Percentiles rank a stretch among this genome's conserved stretches.
phyloP scores from a whole-genome alignment of 805 yeast species.

The Limtongia smithiae region DNA sequence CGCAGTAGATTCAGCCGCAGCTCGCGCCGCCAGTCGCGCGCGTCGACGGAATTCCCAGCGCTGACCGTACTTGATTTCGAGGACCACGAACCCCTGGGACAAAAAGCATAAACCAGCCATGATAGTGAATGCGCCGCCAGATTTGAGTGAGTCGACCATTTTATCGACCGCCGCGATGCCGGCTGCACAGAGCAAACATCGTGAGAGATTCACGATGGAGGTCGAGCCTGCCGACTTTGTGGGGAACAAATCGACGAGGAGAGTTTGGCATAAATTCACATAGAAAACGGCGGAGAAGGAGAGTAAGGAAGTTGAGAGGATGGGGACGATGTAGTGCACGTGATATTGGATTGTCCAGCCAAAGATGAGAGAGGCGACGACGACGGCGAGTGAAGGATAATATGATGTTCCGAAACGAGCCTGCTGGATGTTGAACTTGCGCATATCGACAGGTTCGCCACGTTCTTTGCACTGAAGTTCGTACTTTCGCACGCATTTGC shows the following conservation, averaged over 20 bases:
- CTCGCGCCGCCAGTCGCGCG: too few species aligned
- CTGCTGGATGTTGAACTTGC: constrained; percentile 12
- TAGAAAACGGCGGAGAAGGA: constrained; percentile 5
- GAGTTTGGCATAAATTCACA: constrained; percentile 48
- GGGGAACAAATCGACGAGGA: constrained; percentile 73
- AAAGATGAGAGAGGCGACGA: constrained; percentile 2
- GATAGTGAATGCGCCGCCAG: constrained; percentile 75
- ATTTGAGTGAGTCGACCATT: constrained; percentile 56
- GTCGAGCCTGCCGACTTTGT: constrained; percentile 66
- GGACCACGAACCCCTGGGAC: background rate
- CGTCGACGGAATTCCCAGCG: too few species aligned
- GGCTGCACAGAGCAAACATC: constrained; percentile 69
- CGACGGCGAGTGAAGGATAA: background rate
- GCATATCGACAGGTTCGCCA: constrained; percentile 15
- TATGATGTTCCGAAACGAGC: background rate
- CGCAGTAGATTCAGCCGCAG: too few species aligned
- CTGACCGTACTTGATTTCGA: constrained; percentile 1
- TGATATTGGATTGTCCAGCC: constrained; percentile 22
- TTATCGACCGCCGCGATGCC: constrained; percentile 62
- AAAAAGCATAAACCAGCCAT: constrained; percentile 43
- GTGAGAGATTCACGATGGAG: constrained; percentile 62
- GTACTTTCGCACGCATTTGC: background rate
- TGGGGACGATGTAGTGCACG: constrained; percentile 15
- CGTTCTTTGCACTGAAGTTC: background rate
- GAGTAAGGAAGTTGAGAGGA: constrained; percentile 7